Percentiles rank a stretch among this genome's conserved stretches.
phyloP scores from a whole-genome alignment of 441 rosid genomes.

The Euphorbia schlechtendalii region DNA sequence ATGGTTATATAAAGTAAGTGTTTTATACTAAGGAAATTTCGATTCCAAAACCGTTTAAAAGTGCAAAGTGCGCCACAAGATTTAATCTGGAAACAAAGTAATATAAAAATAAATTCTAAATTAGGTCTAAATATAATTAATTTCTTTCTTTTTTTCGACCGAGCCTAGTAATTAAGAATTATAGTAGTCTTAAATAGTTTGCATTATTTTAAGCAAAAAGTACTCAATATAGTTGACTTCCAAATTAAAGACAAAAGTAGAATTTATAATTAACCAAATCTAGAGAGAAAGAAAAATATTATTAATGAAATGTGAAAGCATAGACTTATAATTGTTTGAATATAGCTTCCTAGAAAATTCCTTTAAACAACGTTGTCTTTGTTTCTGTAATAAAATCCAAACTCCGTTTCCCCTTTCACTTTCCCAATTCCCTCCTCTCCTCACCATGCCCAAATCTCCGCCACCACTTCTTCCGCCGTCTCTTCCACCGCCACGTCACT shows the following conservation, averaged over 20 bases:
- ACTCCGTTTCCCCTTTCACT: neutral
- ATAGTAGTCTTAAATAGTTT: neutral
- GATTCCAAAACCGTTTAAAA: too few relatives aligned
- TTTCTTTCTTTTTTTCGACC: too few relatives aligned
- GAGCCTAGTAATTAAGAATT: too few relatives aligned
- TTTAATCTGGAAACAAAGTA: too few relatives aligned
- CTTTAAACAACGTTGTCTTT: neutral
- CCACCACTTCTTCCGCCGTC: constrained; percentile 8
- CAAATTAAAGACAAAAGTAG: neutral
- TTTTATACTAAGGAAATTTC: too few relatives aligned
- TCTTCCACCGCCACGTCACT: neutral
- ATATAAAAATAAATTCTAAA: too few relatives aligned
- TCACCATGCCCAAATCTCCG: constrained; percentile 17
- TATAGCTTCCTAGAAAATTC: neutral
- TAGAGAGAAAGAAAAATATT: neutral
- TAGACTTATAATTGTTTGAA: neutral
- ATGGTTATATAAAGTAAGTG: too few relatives aligned
- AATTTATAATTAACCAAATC: neutral
- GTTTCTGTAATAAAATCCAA: neutral
- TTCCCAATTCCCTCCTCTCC: neutral
- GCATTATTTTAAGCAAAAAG: neutral
- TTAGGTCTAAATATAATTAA: too few relatives aligned
- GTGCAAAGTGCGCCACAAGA: too few relatives aligned
- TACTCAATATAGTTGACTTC: neutral
- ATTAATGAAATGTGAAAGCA: neutral